Evolutionary conservation across 257 asterid species (phyloP).

Genomic region (Galeopsis tetrahit): DNA sequence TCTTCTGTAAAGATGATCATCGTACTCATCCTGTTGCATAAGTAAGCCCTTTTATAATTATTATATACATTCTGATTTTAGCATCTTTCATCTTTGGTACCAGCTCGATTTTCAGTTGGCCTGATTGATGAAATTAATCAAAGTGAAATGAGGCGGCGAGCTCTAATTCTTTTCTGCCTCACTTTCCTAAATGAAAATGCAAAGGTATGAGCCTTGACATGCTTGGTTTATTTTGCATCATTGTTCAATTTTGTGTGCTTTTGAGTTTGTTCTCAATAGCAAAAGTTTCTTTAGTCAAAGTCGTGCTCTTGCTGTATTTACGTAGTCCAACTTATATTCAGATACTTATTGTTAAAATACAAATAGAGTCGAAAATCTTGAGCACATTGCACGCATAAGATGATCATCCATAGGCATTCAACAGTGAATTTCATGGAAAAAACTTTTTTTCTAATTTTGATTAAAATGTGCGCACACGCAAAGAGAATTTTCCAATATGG

Average conservation of each 20-base stretch:
- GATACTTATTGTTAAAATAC: no score
- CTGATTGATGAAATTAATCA: constrained; percentile 87
- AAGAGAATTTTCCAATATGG: no score
- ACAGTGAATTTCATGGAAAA: no score
- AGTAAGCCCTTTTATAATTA: constrained; percentile 8
- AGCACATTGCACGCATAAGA: no score
- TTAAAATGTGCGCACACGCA: no score
- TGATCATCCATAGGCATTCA: no score
- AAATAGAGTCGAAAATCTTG: no score
- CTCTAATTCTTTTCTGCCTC: constrained; percentile 83
- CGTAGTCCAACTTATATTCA: no score
- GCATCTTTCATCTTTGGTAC: constrained; percentile 29
- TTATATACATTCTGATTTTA: constrained; percentile 25
- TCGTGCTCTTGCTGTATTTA: no score
- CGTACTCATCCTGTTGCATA: constrained; percentile 27
- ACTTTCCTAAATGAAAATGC: constrained; percentile 63
- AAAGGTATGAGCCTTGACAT: constrained; percentile 45
- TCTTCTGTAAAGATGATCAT: constrained; percentile 12
- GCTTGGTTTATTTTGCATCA: neutral
- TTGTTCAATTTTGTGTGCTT: neutral
- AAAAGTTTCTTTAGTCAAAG: no score
- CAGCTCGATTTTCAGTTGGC: constrained; percentile 69
- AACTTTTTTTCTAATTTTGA: no score
- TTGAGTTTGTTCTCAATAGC: neutral
- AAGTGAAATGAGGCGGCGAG: constrained; percentile 83